phyloP scores from a whole-genome alignment of 73 alveolate genomes.

The Vitrella brassicaformis region DNA sequence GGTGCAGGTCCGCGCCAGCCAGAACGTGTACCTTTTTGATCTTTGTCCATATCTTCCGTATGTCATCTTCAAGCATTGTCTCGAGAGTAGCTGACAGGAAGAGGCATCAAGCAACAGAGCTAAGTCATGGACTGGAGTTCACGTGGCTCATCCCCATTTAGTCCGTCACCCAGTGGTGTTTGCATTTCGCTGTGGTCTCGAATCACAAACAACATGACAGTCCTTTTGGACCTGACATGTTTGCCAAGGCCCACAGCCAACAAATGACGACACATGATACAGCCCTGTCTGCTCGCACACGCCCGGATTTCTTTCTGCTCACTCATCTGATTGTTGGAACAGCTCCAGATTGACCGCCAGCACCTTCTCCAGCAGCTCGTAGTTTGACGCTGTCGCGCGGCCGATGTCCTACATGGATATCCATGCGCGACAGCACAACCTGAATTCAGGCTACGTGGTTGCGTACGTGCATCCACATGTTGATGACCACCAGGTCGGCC shows the following conservation, averaged over 20 bases:
- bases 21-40: not conserved
- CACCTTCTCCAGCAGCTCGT: slow-evolving; percentile 60
- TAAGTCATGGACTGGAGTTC: not conserved
- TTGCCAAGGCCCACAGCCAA: not conserved
- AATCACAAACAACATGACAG: not conserved
- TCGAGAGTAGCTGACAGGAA: not conserved
- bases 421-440: too few relatives aligned
- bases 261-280: not conserved
- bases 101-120: not conserved
- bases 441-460: too few relatives aligned
- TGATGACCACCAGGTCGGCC: slow-evolving; percentile 65
- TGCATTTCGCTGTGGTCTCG: not conserved
- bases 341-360: slow-evolving; percentile 69
- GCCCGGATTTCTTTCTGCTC: not conserved
- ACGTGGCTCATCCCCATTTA: not conserved
- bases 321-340: slow-evolving; percentile 41
- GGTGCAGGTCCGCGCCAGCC: not conserved
- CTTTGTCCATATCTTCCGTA: not conserved
- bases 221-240: not conserved
- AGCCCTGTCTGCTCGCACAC: not conserved
- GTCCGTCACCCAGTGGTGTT: not conserved
- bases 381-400: slow-evolving; percentile 61
- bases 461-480: slow-evolving; percentile 63
- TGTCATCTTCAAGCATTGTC: not conserved
- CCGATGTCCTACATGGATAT: slow-evolving; percentile 55